Conservation (phyloP, 2,329 filamentous ascomycete genomes). For the Calonectria pseudoreteaudii region DNA sequence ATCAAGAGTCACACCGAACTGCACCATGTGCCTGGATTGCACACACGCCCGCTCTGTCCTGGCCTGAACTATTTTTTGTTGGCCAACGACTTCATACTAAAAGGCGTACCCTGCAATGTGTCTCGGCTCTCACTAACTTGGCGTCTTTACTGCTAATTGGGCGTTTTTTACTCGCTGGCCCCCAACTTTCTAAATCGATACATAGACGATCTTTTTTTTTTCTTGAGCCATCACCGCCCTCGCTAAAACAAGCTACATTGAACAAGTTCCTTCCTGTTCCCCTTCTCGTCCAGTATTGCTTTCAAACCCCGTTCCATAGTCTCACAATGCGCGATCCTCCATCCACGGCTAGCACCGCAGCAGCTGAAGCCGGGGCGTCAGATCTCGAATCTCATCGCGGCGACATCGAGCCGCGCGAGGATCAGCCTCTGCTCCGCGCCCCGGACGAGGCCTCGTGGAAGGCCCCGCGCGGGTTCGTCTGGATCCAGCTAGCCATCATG, state of each 20-base stretch:
- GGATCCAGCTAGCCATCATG: constrained; percentile 72
- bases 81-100: constrained; percentile 21
- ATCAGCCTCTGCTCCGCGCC: constrained; percentile 37
- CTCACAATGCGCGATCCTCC: constrained; percentile 14
- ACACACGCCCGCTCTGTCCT: background rate
- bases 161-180: background rate
- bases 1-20: constrained; percentile 23
- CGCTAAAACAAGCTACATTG: background rate
- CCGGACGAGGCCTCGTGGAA: constrained; percentile 52
- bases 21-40: constrained; percentile 21
- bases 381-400: constrained; percentile 12
- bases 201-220: background rate
- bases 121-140: background rate
- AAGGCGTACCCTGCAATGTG: background rate
- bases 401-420: constrained; percentile 25
- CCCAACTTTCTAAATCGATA: background rate
- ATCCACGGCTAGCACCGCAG: background rate
- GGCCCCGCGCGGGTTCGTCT: constrained; percentile 64
- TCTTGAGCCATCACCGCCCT: background rate
- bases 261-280: background rate
- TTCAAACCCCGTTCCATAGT: background rate
- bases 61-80: background rate
- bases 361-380: background rate
- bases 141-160: background rate
- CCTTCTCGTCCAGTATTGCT: background rate